A percentile compares a stretch with the other conserved stretches of the same genome.
These are phyloP conservation scores for Thalassiosira allenii DNA, from an alignment of 352 stramenopile species.

Conservation along the genomic window DNA sequence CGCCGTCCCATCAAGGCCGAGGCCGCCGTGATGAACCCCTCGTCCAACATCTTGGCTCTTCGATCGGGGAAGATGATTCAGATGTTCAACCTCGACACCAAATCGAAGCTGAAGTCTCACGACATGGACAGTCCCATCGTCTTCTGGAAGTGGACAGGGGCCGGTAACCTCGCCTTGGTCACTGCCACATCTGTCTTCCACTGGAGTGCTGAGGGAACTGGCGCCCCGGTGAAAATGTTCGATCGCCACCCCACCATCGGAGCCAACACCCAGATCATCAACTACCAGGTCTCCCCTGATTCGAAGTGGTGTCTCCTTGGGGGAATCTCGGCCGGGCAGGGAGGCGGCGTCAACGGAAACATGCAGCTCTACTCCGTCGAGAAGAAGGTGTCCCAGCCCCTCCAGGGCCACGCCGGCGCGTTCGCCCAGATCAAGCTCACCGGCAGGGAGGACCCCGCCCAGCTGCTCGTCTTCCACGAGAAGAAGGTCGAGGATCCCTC, in stretches of 20 bases:
- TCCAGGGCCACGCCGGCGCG: constrained; percentile 96
- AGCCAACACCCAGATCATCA: constrained; percentile 98
- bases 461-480: constrained; percentile 91
- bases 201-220: constrained; percentile 93
- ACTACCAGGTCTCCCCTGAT: constrained; percentile 98
- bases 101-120: constrained; percentile 97
- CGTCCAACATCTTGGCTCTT: constrained; percentile 90
- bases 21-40: constrained; percentile 99
- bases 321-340: constrained; percentile 94
- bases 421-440: constrained; percentile 97
- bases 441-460: constrained; percentile 90
- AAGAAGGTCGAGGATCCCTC: constrained; percentile 87
- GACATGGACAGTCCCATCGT: constrained; percentile 89
- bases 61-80: constrained; percentile 91
- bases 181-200: constrained; percentile 97
- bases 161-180: constrained; percentile 97
- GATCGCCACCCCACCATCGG: constrained; percentile 95
- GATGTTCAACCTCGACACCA: constrained; percentile 99
- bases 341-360: constrained; percentile 94
- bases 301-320: constrained; percentile 98
- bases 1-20: constrained; percentile 98
- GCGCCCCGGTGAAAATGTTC: constrained; percentile 95
- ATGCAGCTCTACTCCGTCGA: constrained; percentile 99
- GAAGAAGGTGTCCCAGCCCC: constrained; percentile 98
- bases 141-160: constrained; percentile 99